Base-by-base conservation (phyloP, 768 basidiomycete species). In the Infundibulicybe gibba region DNA sequence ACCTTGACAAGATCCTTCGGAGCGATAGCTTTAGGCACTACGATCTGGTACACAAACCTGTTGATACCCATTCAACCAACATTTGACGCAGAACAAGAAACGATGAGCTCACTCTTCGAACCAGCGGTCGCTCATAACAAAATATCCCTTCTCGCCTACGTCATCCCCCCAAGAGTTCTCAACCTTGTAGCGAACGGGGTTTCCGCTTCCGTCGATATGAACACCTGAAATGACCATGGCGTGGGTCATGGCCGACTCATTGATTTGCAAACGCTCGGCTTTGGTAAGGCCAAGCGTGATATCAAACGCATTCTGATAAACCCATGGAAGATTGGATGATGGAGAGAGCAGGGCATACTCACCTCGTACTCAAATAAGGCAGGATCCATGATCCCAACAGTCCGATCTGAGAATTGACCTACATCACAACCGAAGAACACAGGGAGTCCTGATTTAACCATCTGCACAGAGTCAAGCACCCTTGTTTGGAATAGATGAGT, bases 371-470 rank as follows among this genome's bases (percentile, higher is more conserved):
- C 85, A 61, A 83, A 91, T 16, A 94, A 72, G 13, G 77, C 77
- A 19, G 82, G 79, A 60, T 94, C 94, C 93, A 95, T 90, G 53
- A 97, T 83, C 19, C 94, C 95, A 2, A 74, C 63, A 19, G 65
- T 55, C 17, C 72, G 70, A 54, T 90, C 83, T 3, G 85, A 87
- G 61, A 81, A 90, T 60, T 97, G 81, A 32, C 93, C 94, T 39
- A 97, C 93, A 61, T 98, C 95, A 61, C 94, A 97, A 0, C 94
- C 95, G 60, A 97, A 97, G 79, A 95, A 97, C 39, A 94, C 86
- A 4, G 94, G 87, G 33, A 85, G 82, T 34, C 90, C 88, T 19
- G 88, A 87, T 66, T 91, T 91, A 71, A 95, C 80, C 63, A 87
- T 74, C 75, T 80, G 49, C 38, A 10, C 17, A 19, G 3, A 38